Evolutionary conservation across 164 flowering plant species (phyloP), one percentile per base, ranked within the genome.

Genomic region (Amborella trichopoda): DNA sequence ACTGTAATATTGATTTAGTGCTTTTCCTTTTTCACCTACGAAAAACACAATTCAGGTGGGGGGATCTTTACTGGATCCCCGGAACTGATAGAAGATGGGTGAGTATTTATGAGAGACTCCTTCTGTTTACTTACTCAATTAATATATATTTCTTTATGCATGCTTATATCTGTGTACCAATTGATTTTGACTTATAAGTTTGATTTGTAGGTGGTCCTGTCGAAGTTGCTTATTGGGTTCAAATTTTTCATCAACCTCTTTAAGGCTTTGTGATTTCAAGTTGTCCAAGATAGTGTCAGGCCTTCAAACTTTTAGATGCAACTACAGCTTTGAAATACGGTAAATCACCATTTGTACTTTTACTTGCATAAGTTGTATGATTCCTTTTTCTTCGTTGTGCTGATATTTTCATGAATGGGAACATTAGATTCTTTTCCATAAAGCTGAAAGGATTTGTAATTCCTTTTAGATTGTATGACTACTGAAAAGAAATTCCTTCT

Each of bases 221-320:
- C 74, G 87, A 52, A 83, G 56, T 67, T 86, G 75, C 59, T 17
- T 49, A 4, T 14, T 81, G 44, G 51, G 82, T 56, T 66, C 95
- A 54, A 74, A 61, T 58, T 59, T 79, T 37, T 54, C 82, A 40
- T 73, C 95, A 46, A 81, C 73, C 52, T 73, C 72, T 53, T 59
- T 90, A 23, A 53, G 77, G 20, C 87, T 91, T 48, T 86, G 94
- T 74, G 96, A 90, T 68, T 83, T 90, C 51, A 90, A 83, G 65
- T 66, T 80, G 83, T 95, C 89, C 65, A 79, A 65, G 60, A 71
- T 83, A 32, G 58, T 90, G 46, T 63, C 50, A 45, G 68, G 78
- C 28, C 69, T 86, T 55, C 84, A 76, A 56, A 61, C 70, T 22
- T 86, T 75, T 60, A 81, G 59, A 67, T 81, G 87, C 64, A 60